phyloP scores from a whole-genome alignment of 495 filamentous ascomycete genomes.

The Tuber melanosporum region DNA sequence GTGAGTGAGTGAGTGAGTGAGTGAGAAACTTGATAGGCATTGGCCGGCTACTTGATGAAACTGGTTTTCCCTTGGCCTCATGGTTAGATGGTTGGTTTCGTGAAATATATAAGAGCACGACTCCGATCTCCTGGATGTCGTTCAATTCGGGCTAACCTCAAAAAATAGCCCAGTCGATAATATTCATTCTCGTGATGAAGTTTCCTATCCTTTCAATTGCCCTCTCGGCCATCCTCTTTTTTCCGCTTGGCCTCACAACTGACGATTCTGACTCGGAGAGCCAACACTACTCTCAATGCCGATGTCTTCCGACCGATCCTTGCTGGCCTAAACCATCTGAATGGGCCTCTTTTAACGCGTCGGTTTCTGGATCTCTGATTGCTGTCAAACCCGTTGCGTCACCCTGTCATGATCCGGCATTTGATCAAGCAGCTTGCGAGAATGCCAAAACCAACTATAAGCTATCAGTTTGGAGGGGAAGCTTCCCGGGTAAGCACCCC shows the following conservation, averaged over 20 bases:
- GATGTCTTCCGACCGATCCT: constrained; percentile 25
- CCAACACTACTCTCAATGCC: constrained; percentile 9
- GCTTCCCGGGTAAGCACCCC: constrained; percentile 23
- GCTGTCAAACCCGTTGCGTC: constrained; percentile 27
- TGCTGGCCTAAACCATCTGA: constrained; percentile 26
- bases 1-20: neutral
- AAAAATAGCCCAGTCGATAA: neutral
- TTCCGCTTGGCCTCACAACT: neutral
- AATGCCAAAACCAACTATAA: constrained; percentile 18
- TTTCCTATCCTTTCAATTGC: neutral
- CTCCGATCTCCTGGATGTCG: neutral
- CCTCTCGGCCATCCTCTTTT: neutral
- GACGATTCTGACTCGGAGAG: neutral
- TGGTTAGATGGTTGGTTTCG: neutral
- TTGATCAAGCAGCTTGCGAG: constrained; percentile 22
- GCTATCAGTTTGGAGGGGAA: constrained; percentile 31
- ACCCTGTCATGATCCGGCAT: constrained; percentile 37
- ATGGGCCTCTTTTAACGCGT: constrained; percentile 30
- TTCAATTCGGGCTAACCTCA: neutral
- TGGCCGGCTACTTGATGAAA: neutral
- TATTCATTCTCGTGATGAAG: neutral
- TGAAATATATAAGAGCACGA: neutral
- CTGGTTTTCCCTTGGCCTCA: neutral
- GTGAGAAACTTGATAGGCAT: neutral
- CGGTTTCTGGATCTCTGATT: constrained; percentile 33